These are phyloP conservation scores for Mycena epipterygia DNA, from an alignment of 768 basidiomycete species.

Conservation along the genomic window DNA sequence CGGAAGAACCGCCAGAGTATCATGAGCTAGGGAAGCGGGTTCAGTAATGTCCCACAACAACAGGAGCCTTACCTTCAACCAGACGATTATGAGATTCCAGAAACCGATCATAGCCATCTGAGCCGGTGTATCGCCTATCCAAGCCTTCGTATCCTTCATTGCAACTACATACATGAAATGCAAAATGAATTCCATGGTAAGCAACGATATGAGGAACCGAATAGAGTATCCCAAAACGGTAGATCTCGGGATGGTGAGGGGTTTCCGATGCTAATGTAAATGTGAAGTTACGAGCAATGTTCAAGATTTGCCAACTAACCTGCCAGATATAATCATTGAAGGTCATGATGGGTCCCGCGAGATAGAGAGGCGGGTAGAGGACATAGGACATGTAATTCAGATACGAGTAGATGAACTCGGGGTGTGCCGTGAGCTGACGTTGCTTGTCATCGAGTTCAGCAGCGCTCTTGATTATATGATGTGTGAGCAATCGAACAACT, in stretches of 20 bases:
- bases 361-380: constrained; percentile 95
- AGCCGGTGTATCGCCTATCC: constrained; percentile 82
- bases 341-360: constrained; percentile 95
- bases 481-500: constrained; percentile 3
- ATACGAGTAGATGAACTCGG: constrained; percentile 72
- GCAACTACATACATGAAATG: constrained; percentile 98
- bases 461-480: constrained; percentile 41
- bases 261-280: constrained; percentile 68
- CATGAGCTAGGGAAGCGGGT: constrained; percentile 70
- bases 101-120: constrained; percentile 94
- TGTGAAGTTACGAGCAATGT: constrained; percentile 1
- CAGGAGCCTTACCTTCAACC: constrained; percentile 83
- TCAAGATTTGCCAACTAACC: constrained; percentile 58
- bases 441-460: constrained; percentile 66
- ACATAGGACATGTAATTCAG: constrained; percentile 85
- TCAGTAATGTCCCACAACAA: not conserved
- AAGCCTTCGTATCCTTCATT: constrained; percentile 90
- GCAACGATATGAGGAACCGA: constrained; percentile 77
- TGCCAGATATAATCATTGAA: constrained; percentile 98
- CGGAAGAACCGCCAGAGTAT: constrained; percentile 98
- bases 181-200: constrained; percentile 92
- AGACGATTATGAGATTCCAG: constrained; percentile 96
- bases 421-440: constrained; percentile 68
- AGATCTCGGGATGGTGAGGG: constrained; percentile 57
- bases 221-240: constrained; percentile 67